A percentile compares a stretch with the other conserved stretches of the same genome.
Conservation (phyloP, 169 alveolate genomes). For the Plasmodium gallinaceum region DNA sequence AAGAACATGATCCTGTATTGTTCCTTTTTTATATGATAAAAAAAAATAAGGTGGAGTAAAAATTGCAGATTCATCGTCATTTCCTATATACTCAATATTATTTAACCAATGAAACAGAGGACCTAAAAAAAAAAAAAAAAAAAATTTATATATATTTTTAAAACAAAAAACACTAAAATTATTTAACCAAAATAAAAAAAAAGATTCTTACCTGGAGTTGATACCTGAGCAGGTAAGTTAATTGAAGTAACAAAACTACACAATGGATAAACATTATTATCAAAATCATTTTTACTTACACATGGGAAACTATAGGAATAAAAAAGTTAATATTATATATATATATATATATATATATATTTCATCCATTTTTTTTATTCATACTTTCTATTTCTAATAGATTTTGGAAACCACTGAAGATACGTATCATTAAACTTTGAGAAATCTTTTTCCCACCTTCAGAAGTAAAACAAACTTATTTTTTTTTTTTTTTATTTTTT, state of each 20-base stretch:
- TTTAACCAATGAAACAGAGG: conserved; percentile 82
- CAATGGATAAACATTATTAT: conserved; percentile 55
- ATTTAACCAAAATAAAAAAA: neutral
- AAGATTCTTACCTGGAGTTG: conserved; percentile 55
- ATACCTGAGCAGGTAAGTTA: conserved; percentile 76
- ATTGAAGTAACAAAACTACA: conserved; percentile 70
- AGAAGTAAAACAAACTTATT: neutral
- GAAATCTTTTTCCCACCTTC: conserved; percentile 87
- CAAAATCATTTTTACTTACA: conserved; percentile 75
- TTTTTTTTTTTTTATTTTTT: neutral
- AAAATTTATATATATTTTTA: neutral
- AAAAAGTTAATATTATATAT: neutral
- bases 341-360: neutral
- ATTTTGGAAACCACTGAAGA: conserved; percentile 86
- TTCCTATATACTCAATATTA: conserved; percentile 80
- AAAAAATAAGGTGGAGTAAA: conserved; percentile 81
- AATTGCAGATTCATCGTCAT: conserved; percentile 76
- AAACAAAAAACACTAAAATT: neutral
- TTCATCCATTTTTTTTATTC: conserved; percentile 6
- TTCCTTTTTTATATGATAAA: conserved; percentile 81
- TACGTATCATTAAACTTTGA: conserved; percentile 85
- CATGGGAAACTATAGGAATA: conserved; percentile 49
- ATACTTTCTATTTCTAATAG: conserved; percentile 78
- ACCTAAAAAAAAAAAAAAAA: conserved; percentile 29
- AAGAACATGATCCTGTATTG: conserved; percentile 82